Evolutionary conservation across 352 stramenopile genomes (phyloP).

Genomic region (Globisporangium iwayamae): DNA sequence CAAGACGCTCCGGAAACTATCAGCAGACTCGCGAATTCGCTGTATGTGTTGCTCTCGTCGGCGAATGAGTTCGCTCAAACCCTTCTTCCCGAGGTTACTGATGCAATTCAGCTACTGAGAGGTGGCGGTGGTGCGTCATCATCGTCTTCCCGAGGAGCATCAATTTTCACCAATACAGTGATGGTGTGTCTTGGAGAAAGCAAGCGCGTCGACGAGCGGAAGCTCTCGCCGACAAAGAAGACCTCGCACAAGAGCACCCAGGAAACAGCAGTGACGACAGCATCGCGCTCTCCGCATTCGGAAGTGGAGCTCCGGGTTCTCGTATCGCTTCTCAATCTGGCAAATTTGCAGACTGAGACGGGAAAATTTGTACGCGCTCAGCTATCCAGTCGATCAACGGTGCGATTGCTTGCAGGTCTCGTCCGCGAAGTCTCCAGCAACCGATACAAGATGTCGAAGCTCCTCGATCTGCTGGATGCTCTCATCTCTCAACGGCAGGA

Average conservation of each 20-base stretch:
- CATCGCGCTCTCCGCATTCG: conserved; percentile 2
- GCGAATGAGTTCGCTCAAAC: conserved; percentile 5
- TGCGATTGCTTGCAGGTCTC: conserved; percentile 31
- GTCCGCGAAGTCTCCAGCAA: conserved; percentile 17
- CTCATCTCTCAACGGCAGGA: conserved; percentile 23
- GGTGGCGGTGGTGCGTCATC: not conserved
- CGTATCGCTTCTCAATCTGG: conserved; percentile 24
- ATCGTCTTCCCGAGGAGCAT: not conserved
- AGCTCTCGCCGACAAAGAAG: not conserved
- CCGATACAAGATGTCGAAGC: conserved; percentile 24
- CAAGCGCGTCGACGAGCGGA: conserved; percentile 4
- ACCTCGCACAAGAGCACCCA: not conserved
- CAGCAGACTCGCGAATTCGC: conserved; percentile 1
- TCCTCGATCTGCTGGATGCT: conserved; percentile 37
- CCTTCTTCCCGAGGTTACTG: conserved; percentile 9
- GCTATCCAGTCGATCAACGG: conserved; percentile 30
- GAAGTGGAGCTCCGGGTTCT: conserved; percentile 16
- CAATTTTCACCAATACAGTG: conserved; percentile 16
- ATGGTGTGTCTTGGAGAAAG: conserved; percentile 10
- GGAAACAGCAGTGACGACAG: not conserved
- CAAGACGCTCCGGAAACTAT: not conserved
- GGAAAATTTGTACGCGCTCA: conserved; percentile 39
- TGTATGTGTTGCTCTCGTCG: conserved; percentile 11
- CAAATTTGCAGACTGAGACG: conserved; percentile 19
- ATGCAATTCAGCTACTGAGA: conserved; percentile 3